Base-by-base conservation (phyloP, 257 asterid genomes). In the Leonotis leonurus region DNA sequence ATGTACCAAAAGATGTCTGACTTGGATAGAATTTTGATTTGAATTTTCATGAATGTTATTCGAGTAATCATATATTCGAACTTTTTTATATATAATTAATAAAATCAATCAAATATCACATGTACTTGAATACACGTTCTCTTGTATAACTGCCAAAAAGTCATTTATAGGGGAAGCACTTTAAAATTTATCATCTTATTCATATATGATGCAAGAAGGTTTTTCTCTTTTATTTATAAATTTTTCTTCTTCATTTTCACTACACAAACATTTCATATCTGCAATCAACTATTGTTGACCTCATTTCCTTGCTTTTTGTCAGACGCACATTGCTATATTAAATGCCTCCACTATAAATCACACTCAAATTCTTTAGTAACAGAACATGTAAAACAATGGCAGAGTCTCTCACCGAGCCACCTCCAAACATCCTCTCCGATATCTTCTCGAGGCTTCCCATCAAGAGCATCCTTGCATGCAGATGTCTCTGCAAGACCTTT, bases 361-460 rank as follows among this genome's bases (percentile, higher is more conserved):
- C 2, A 10, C 20, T 51, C 41, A 6, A 64, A 27, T 37, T 51
- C 60, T 2, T 64, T 41, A 36, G 60, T 64, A 50, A 24, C 70
- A 30, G 40, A 30, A 17, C 27, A 16, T 67, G 53, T 24, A 51
- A 17, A 35, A 39, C 64, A 61, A 37, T 62, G 75, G 52, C 22
- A 12, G 52, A 53, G 40, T 70, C 60, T 16, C 65, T 70, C 35
- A 5, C 36, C 4, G 70, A 70, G n/a, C 53, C 62, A 2, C 75
- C 75, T 16, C 45, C 57, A 2, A 24, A 62, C 41, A 33, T 70
- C 29, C 69, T 70, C 32, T 29, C 55, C 17, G 64, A 70, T 17
- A 61, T 70, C 58, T 36, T 70, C 41, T 37, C 57, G 6, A 60
- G 63, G 48, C 68, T 69, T 41, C 74, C 73, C 55, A 26, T 70